phyloP scores from a whole-genome alignment of 176 grass and related monocot genomes.

The Musa beccarii region DNA sequence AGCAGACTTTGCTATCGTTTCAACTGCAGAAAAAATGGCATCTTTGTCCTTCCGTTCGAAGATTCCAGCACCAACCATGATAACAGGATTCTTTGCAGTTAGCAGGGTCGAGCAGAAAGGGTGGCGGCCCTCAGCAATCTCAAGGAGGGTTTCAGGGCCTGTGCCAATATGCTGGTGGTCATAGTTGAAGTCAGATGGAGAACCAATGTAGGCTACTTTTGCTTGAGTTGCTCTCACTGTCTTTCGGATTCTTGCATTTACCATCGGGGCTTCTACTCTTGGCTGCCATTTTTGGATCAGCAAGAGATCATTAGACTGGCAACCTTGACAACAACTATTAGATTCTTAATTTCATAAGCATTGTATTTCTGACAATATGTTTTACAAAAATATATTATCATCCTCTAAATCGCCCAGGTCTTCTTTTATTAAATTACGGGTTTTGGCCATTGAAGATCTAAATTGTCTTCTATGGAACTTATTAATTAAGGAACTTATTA shows the following conservation, averaged over 20 bases:
- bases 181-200: constrained; percentile 83
- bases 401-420: too few species aligned
- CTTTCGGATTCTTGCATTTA: constrained; percentile 92
- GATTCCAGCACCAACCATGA: constrained; percentile 79
- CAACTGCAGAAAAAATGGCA: constrained; percentile 57
- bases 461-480: too few species aligned
- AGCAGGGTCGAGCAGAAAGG: constrained; percentile 68
- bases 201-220: constrained; percentile 89
- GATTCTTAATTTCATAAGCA: not conserved
- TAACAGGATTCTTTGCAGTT: constrained; percentile 82
- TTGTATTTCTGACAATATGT: too few species aligned
- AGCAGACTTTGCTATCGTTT: constrained; percentile 61
- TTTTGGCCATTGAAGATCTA: too few species aligned
- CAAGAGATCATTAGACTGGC: not conserved
- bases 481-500: too few species aligned
- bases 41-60: constrained; percentile 73
- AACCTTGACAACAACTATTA: not conserved
- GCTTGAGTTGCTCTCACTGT: constrained; percentile 71
- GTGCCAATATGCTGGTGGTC: constrained; percentile 73
- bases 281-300: constrained; percentile 40
- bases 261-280: constrained; percentile 90
- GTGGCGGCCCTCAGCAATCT: constrained; percentile 62
- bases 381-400: too few species aligned
- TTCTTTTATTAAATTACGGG: too few species aligned
- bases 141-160: constrained; percentile 64